Evolutionary conservation across 208 protist genomes (phyloP).

Genomic region (Balamuthia mandrillaris): DNA sequence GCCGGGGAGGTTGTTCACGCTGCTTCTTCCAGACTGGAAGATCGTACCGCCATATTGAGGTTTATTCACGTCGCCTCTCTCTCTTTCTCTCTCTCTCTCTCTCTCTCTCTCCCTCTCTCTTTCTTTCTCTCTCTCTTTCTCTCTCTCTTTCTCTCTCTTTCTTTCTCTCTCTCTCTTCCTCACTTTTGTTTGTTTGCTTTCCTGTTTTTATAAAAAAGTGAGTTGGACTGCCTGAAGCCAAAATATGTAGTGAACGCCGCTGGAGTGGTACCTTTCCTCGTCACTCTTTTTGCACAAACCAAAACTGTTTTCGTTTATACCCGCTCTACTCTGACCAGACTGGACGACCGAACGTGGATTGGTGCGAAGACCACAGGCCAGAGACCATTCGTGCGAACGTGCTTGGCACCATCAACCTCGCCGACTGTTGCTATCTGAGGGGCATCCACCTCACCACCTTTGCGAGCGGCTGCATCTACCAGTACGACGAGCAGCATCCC

Average conservation of each 20-base stretch:
- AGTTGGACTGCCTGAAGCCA: constrained; percentile 54
- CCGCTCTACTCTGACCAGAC: constrained; percentile 37
- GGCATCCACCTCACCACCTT: constrained; percentile 72
- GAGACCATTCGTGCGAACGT: constrained; percentile 72
- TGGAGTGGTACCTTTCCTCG: constrained; percentile 36
- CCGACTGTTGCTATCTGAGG: constrained; percentile 45
- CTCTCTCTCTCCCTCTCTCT: too few relatives aligned
- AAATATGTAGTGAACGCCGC: constrained; percentile 62
- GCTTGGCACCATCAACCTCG: constrained; percentile 64
- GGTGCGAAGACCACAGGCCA: constrained; percentile 72
- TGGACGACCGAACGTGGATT: constrained; percentile 75
- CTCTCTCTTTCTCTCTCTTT: too few relatives aligned
- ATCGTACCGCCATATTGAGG: background rate
- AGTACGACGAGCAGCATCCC: constrained; percentile 67
- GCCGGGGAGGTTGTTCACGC: background rate
- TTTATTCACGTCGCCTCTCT: too few relatives aligned
- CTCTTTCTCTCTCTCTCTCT: too few relatives aligned
- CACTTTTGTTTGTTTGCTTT: too few relatives aligned
- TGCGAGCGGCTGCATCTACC: constrained; percentile 76
- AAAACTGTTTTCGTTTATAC: background rate
- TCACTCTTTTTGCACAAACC: background rate
- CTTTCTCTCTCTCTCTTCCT: too few relatives aligned
- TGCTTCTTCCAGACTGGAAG: background rate
- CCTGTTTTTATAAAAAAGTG: too few relatives aligned
- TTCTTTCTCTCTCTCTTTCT: too few relatives aligned